Percentiles rank a stretch among this genome's conserved stretches.
Conservation (phyloP, 2,329 filamentous ascomycete genomes). For the Fusarium staphyleae region DNA sequence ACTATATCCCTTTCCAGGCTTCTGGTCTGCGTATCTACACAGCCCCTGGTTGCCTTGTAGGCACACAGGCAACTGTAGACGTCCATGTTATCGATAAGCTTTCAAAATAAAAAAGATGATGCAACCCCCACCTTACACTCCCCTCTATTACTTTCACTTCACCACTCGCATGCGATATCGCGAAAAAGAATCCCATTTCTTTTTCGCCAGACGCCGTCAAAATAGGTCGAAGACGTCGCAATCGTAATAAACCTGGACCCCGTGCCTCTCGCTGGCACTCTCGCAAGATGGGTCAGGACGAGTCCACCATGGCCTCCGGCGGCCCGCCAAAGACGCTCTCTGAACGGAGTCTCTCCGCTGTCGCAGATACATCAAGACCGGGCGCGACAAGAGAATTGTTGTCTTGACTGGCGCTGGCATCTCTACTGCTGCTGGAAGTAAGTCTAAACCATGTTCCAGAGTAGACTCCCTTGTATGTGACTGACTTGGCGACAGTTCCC, state of each 20-base stretch:
- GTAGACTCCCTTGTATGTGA: not conserved
- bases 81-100: conserved; percentile 37
- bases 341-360: conserved; percentile 71
- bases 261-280: conserved; percentile 44
- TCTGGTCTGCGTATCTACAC: too few species aligned
- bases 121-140: conserved; percentile 34
- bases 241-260: conserved; percentile 46
- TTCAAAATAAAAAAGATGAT: conserved; percentile 32
- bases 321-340: conserved; percentile 70
- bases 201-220: conserved; percentile 37
- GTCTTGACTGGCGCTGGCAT: conserved; percentile 94
- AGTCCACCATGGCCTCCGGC: conserved; percentile 72
- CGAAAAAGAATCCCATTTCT: conserved; percentile 1
- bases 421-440: conserved; percentile 73
- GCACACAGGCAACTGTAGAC: conserved; percentile 15
- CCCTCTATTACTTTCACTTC: conserved; percentile 8
- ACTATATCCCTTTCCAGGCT: too few species aligned
- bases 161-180: conserved; percentile 23
- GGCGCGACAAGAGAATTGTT: conserved; percentile 73
- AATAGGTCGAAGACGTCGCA: conserved; percentile 51
- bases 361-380: conserved; percentile 82
- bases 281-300: conserved; percentile 84
- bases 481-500: conserved; percentile 66
- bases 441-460: conserved; percentile 1
- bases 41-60: not conserved